Evolutionary conservation across 169 alveolate genomes (phyloP).

Genomic region (Plasmodium berghei): DNA sequence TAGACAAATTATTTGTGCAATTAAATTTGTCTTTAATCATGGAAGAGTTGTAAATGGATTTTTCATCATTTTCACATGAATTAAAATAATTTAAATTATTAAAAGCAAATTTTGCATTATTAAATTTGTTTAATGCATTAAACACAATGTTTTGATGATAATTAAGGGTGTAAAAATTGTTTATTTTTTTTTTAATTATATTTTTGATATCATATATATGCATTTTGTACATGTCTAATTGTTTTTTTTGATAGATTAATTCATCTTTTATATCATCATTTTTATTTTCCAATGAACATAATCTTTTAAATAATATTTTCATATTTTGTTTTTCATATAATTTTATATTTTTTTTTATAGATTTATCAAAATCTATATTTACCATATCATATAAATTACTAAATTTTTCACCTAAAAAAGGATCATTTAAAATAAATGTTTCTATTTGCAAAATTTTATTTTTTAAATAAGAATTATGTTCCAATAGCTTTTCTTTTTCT

Average conservation of each 20-base stretch:
- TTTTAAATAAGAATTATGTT: constrained; percentile 50
- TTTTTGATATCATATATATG: constrained; percentile 30
- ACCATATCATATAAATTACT: constrained; percentile 5
- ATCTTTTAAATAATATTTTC: constrained; percentile 4
- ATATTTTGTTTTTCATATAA: constrained; percentile 28
- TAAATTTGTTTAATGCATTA: constrained; percentile 5
- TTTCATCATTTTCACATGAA: background rate
- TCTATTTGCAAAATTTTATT: constrained; percentile 69
- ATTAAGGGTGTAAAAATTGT: constrained; percentile 13
- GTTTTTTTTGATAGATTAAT: constrained; percentile 44
- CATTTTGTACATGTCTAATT: constrained; percentile 5
- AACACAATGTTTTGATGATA: constrained; percentile 2
- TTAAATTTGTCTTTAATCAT: constrained; percentile 8
- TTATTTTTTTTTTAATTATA: constrained; percentile 29
- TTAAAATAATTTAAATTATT: background rate
- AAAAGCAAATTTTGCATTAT: constrained; percentile 1
- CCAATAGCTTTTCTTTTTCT: constrained; percentile 39
- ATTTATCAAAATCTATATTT: constrained; percentile 7
- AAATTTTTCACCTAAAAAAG: constrained; percentile 73
- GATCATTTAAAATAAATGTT: constrained; percentile 75
- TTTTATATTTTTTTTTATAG: constrained; percentile 14
- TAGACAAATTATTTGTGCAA: constrained; percentile 1
- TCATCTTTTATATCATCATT: constrained; percentile 27
- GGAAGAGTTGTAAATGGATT: too few relatives aligned
- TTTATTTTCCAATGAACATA: constrained; percentile 41